Evolutionary conservation across 2,329 filamentous ascomycete species (phyloP), one percentile per base, ranked within the genome.

Genomic region (Colletotrichum sp.): DNA sequence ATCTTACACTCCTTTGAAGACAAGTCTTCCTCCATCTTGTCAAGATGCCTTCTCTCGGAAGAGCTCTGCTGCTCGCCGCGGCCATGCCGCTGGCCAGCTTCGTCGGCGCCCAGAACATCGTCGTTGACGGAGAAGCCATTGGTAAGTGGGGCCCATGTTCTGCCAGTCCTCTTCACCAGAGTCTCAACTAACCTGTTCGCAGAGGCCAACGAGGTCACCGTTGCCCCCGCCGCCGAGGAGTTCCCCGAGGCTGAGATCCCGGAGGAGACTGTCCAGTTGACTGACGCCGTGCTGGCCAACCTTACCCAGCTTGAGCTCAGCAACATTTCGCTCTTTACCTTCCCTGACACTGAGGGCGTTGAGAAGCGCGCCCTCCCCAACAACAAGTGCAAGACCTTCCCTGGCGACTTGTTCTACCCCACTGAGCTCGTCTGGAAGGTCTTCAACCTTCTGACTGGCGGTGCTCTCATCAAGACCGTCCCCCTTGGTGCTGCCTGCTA

Each of bases 401-500:
- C 82, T 1, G 81, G 82, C 6, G 83, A 84, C 21, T 26, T 71
- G 9, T 63, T 79, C 2, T 84, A 80, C 73, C 82, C 83, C 4
- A 65, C 67, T 15, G 71, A 78, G 24, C 13, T 77, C 13, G 75
- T 80, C n/a, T 85, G 83, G 83, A 81, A 81, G 68, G 75, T 80
- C 67, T 82, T 87, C 24, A 77, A 86, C 65, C 66, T 83, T n/a
- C 78, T 86, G 5, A 80, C 77, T 2, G 82, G 82, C 26, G 82
- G 82, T 15, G 79, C 80, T 15, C 72, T 85, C 9, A 81, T 85
- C 65, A 79, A 82, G 77, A 83, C 83, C 1, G 76, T 82, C 3
- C 85, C 84, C 0, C 77, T 84, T 8, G 83, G 80, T 5, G 81
- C 83, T 7, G 75, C 79, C 4, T 86, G 84, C 74, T 85, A 84